Base-by-base conservation (phyloP, 2,329 filamentous ascomycete genomes). In the Cercospora berteroae region DNA sequence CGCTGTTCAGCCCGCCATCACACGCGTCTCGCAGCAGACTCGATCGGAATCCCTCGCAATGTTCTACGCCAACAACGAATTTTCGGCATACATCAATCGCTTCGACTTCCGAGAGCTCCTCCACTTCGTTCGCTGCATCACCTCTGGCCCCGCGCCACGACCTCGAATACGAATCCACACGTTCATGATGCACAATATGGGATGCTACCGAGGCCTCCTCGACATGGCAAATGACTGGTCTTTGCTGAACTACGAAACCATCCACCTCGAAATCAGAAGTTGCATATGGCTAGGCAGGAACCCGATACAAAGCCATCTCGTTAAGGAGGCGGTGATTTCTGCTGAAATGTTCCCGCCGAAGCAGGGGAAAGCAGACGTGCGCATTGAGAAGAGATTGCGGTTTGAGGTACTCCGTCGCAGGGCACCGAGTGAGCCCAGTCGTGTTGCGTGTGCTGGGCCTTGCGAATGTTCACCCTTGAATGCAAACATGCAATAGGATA, bases 1-100 rank as follows among this genome's bases (percentile, higher is more conserved):
- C n/a, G 64, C 58, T 36, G 39, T 59, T 5, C 70, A 71, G 64
- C 70, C 67, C 27, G 70, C 50, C 23, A 60, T 71, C 63, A 69
- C 70, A 1, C 55, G 64, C 12, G 59, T 65, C 20, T 64, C 55
- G 12, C 64, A 42, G 5, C 61, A 64, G 44, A 60, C 60, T 7
- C 68, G 70, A 10, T 25, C 56, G 16, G 70, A 71, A 44, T 60
- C 62, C 8, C 63, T 70, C n/a, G 55, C 61, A 16, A 69, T 70
- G 62, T 71, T 71, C 64, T 71, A 71, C 56, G 60, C 52, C n/a
- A 66, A 64, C 57, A 69, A 61, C 63, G 63, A 52, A 12, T 70
- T 70, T 29, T 55, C 33, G 8, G 68, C 68, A 7, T 68, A 67
- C 60, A 69, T 70, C 59, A 52, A 60, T 36, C 55, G 60, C 29